Conservation (phyloP, 139 green algal species). For the Asterochloris erici region DNA sequence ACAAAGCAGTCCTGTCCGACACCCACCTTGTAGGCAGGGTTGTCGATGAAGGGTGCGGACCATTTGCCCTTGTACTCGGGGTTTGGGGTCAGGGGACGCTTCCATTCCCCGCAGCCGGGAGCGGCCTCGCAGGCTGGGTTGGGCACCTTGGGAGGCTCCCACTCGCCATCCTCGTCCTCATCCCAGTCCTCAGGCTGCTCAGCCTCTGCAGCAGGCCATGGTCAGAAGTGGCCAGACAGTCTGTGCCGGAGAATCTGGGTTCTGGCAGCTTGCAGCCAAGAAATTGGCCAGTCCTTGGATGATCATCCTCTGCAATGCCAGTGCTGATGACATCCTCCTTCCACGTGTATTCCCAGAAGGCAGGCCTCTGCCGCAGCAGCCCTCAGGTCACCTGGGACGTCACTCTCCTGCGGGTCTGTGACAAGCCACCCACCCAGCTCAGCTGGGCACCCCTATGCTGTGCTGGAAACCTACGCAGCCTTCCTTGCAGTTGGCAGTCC, state of each 20-base stretch:
- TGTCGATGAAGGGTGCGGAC: conserved; percentile 76
- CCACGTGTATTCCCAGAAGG: too few relatives aligned
- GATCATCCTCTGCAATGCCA: background rate
- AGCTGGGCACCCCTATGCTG: too few relatives aligned
- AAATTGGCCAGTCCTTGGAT: background rate
- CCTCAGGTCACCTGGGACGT: too few relatives aligned
- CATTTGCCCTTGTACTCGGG: conserved; percentile 90
- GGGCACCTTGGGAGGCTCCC: conserved; percentile 71
- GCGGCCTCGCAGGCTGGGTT: conserved; percentile 75
- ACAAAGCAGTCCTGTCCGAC: too few relatives aligned
- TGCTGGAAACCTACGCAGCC: too few relatives aligned
- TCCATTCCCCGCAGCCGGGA: conserved; percentile 86
- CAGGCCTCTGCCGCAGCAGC: too few relatives aligned
- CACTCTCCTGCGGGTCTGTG: too few relatives aligned
- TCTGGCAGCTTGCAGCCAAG: background rate
- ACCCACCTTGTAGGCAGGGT: conserved; percentile 87
- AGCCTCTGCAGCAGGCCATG: conserved; percentile 40
- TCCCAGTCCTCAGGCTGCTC: conserved; percentile 92
- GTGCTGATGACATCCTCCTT: background rate
- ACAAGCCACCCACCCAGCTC: too few relatives aligned
- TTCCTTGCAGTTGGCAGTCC: too few relatives aligned
- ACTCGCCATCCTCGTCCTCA: conserved; percentile 91
- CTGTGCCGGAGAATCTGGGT: background rate
- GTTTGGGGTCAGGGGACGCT: conserved; percentile 79
- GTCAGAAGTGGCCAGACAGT: background rate